phyloP scores from a whole-genome alignment of 805 yeast genomes.

The Metschnikowia proteae region DNA sequence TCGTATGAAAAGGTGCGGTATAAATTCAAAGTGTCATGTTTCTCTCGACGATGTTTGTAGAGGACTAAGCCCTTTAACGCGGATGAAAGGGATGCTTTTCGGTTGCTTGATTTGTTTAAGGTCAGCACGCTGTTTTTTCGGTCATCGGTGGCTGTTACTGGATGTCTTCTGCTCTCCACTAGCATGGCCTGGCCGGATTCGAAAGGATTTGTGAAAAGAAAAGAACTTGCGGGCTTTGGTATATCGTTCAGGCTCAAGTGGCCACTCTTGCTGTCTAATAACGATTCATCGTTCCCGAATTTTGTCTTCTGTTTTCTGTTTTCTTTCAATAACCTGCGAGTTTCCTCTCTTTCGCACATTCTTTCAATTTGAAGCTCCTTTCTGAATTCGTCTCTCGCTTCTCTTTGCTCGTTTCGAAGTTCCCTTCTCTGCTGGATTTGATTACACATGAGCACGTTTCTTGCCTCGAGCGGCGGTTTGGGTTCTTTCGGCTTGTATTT shows the following conservation, averaged over 20 bases:
- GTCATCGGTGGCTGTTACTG: neutral
- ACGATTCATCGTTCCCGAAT: neutral
- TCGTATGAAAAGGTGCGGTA: conserved; percentile 28
- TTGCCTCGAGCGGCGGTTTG: neutral
- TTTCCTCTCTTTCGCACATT: conserved; percentile 8
- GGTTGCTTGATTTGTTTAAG: neutral
- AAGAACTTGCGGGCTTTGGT: neutral
- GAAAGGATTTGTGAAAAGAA: conserved; percentile 12
- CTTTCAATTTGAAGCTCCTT: conserved; percentile 2
- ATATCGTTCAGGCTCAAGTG: neutral
- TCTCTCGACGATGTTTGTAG: conserved; percentile 3
- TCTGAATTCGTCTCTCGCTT: neutral
- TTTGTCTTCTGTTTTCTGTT: conserved; percentile 5
- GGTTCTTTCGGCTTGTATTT: conserved; percentile 1
- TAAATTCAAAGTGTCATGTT: conserved; percentile 1
- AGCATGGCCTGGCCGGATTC: conserved; percentile 14
- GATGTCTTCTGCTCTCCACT: conserved; percentile 7
- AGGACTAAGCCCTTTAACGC: conserved; percentile 10
- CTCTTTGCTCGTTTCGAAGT: conserved; percentile 3
- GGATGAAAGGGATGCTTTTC: conserved; percentile 8
- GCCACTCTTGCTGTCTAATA: neutral
- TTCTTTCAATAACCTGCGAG: conserved; percentile 8
- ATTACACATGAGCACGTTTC: neutral
- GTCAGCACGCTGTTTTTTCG: conserved; percentile 2
- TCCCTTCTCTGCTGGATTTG: conserved; percentile 2